phyloP scores from a whole-genome alignment of 495 filamentous ascomycete genomes.

The Penicillium bovifimosum region DNA sequence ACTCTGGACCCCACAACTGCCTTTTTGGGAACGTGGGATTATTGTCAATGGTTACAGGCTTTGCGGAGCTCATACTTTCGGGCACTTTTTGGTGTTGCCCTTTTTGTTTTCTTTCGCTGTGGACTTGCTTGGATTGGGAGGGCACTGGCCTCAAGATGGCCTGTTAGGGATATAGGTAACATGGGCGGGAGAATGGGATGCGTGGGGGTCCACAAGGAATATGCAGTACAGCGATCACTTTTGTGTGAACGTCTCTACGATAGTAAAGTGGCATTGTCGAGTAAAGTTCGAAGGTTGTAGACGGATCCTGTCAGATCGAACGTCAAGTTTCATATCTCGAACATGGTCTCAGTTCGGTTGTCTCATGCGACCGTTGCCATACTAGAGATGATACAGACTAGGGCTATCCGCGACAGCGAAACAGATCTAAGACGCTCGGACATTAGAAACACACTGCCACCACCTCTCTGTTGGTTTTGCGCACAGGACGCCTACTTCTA shows the following conservation, averaged over 20 bases:
- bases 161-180: neutral
- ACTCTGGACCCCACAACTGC: neutral
- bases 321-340: neutral
- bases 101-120: neutral
- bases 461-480: neutral
- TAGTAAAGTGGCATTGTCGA: no score
- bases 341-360: neutral
- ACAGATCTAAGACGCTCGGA: neutral
- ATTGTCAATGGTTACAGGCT: slow-evolving; percentile 5
- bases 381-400: neutral
- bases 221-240: neutral
- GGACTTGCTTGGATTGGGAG: neutral
- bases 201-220: neutral
- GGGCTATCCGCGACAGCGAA: neutral
- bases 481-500: neutral
- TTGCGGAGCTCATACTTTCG: slow-evolving; percentile 5
- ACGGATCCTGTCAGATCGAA: neutral
- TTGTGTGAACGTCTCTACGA: no score
- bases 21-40: neutral
- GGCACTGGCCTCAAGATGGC: slow-evolving; percentile 4
- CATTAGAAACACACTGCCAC: neutral
- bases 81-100: neutral
- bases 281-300: no score
- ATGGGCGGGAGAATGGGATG: neutral
- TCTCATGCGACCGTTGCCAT: neutral